Percentiles rank a stretch among this genome's conserved stretches.
Evolutionary conservation across 352 stramenopile species (phyloP).

Genomic region (Elongisporangium prolatum): DNA sequence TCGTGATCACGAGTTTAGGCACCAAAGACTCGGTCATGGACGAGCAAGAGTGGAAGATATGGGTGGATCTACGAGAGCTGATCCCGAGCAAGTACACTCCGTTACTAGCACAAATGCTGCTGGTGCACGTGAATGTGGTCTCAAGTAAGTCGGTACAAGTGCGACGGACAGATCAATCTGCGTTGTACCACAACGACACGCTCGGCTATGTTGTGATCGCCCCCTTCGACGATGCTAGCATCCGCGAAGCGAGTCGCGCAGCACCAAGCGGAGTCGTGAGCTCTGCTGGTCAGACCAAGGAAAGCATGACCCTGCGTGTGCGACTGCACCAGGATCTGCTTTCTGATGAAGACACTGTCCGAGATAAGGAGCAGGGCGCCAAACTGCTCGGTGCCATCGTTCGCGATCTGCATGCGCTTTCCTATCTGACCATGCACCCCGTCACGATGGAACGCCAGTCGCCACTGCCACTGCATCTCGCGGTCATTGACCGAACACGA

Average conservation of each 20-base stretch:
- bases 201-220: conserved; percentile 37
- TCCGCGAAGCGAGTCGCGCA: background rate
- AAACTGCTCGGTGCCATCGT: conserved; percentile 33
- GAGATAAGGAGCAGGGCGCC: conserved; percentile 12
- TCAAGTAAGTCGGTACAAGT: conserved; percentile 35
- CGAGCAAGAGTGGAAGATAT: conserved; percentile 31
- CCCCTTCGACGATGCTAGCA: conserved; percentile 17
- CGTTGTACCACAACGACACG: conserved; percentile 24
- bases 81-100: conserved; percentile 25
- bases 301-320: conserved; percentile 31
- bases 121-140: conserved; percentile 33
- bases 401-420: conserved; percentile 56
- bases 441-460: conserved; percentile 57
- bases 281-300: conserved; percentile 9
- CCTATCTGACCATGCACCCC: conserved; percentile 71
- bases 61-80: conserved; percentile 31
- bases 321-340: conserved; percentile 25
- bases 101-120: conserved; percentile 30
- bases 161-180: conserved; percentile 23
- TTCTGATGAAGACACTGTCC: conserved; percentile 1
- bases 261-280: conserved; percentile 5
- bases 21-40: conserved; percentile 12
- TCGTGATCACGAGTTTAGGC: conserved; percentile 41
- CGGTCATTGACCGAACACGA: conserved; percentile 26
- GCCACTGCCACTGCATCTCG: conserved; percentile 56